Percentiles rank a stretch among this genome's conserved stretches.
Evolutionary conservation across 2,329 filamentous ascomycete species (phyloP).

Genomic region (Akanthomyces lecanii): DNA sequence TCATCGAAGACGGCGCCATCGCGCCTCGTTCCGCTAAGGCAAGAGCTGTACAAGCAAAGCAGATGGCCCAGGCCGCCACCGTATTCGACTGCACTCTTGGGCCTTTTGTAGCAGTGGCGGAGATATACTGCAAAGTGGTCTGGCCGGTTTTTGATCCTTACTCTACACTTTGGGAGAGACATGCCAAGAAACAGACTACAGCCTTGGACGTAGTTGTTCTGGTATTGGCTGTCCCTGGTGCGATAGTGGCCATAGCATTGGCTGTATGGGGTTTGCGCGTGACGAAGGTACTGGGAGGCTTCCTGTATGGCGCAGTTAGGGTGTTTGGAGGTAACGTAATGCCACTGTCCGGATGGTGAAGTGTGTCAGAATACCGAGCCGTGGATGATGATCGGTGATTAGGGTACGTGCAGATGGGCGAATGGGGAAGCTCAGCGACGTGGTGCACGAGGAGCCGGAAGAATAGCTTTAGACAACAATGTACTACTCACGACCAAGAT

Average conservation of each 20-base stretch:
- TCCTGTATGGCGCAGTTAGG: constrained; percentile 19
- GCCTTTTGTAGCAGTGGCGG: constrained; percentile 17
- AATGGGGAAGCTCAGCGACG: not conserved
- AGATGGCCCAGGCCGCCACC: not conserved
- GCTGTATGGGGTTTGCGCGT: constrained; percentile 28
- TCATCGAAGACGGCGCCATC: constrained; percentile 27
- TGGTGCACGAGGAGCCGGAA: not conserved
- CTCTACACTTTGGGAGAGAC: constrained; percentile 33
- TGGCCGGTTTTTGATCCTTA: constrained; percentile 36
- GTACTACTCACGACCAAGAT: not conserved
- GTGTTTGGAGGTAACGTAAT: constrained; percentile 19
- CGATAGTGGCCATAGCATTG: constrained; percentile 23
- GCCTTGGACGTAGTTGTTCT: constrained; percentile 22
- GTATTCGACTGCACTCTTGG: not conserved
- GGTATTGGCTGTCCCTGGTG: constrained; percentile 26
- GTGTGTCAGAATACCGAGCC: not conserved
- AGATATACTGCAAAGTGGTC: constrained; percentile 35
- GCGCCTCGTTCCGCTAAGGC: constrained; percentile 26
- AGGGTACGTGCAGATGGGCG: not conserved
- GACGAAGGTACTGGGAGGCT: constrained; percentile 20
- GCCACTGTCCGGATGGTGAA: constrained; percentile 19
- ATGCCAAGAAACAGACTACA: constrained; percentile 23
- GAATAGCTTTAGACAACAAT: constrained; percentile 9
- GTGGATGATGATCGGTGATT: not conserved
- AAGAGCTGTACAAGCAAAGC: not conserved